phyloP scores from a whole-genome alignment of 148 eudicot species.

The Cornus florida region DNA sequence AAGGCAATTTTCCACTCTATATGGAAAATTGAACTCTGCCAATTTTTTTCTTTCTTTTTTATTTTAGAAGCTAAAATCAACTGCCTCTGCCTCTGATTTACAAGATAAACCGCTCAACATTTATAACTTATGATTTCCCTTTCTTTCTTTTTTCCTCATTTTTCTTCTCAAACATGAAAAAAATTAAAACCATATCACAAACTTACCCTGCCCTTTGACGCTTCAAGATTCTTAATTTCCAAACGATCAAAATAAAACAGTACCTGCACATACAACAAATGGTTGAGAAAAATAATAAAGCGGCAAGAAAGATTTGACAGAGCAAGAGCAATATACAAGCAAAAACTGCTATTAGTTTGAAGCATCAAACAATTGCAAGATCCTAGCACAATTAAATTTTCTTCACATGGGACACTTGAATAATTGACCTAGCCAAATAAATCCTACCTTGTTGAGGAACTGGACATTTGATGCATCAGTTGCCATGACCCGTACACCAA shows the following conservation, averaged over 20 bases:
- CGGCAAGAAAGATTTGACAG: neutral
- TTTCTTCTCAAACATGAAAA: neutral
- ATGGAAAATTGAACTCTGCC: no score
- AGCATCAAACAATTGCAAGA: slow-evolving; percentile 8
- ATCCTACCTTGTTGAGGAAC: slow-evolving; percentile 62
- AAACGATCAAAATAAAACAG: slow-evolving; percentile 53
- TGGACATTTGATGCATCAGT: slow-evolving; percentile 65
- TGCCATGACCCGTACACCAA: slow-evolving; percentile 79
- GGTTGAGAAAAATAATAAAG: neutral
- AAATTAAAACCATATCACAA: slow-evolving; percentile 1
- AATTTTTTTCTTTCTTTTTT: no score
- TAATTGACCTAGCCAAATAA: neutral
- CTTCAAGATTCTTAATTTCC: slow-evolving; percentile 36
- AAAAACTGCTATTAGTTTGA: slow-evolving; percentile 5
- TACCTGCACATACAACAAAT: slow-evolving; percentile 45
- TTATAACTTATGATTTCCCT: neutral
- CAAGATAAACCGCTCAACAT: no score
- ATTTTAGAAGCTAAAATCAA: no score
- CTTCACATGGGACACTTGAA: neutral
- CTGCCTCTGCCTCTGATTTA: neutral
- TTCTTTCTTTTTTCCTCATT: neutral
- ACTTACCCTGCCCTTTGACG: slow-evolving; percentile 41
- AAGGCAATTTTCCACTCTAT: no score
- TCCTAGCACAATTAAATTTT: neutral
- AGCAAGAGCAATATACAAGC: neutral